These are phyloP conservation scores for Eucalyptus pumila DNA, from an alignment of 345 rosid genomes.

Conservation along the genomic window DNA sequence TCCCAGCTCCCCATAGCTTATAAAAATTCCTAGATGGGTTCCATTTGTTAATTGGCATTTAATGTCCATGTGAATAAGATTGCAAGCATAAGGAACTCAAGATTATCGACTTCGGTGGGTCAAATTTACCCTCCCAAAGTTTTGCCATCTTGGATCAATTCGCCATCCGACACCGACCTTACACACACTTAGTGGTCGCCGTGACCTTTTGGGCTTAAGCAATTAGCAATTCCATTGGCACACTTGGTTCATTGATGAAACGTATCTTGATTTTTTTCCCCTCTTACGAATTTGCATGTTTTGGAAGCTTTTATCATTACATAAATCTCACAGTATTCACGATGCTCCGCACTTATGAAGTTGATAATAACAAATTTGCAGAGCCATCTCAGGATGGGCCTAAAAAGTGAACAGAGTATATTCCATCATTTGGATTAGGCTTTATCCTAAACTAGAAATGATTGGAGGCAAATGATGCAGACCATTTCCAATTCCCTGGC, in stretches of 20 bases:
- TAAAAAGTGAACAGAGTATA: background rate
- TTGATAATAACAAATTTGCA: background rate
- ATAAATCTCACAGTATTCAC: background rate
- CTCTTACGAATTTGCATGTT: background rate
- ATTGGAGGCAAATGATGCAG: background rate
- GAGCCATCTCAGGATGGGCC: background rate
- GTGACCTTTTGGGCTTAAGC: background rate
- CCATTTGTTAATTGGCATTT: background rate
- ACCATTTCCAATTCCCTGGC: background rate
- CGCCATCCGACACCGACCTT: background rate
- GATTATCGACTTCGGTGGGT: too few relatives aligned
- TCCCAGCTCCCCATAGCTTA: background rate
- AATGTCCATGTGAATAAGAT: background rate
- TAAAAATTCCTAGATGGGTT: background rate
- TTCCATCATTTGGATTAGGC: background rate
- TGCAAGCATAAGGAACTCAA: background rate
- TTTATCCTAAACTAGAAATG: background rate
- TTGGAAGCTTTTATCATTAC: background rate
- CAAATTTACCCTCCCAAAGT: background rate
- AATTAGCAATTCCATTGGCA: background rate
- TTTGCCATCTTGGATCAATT: background rate
- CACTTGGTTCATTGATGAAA: background rate
- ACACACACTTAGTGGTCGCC: accelerated
- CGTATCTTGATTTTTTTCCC: background rate
- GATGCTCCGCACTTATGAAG: background rate